These are phyloP conservation scores for Xylariaceae sp. DNA, from an alignment of 2,329 filamentous ascomycete species.

Conservation along the genomic window DNA sequence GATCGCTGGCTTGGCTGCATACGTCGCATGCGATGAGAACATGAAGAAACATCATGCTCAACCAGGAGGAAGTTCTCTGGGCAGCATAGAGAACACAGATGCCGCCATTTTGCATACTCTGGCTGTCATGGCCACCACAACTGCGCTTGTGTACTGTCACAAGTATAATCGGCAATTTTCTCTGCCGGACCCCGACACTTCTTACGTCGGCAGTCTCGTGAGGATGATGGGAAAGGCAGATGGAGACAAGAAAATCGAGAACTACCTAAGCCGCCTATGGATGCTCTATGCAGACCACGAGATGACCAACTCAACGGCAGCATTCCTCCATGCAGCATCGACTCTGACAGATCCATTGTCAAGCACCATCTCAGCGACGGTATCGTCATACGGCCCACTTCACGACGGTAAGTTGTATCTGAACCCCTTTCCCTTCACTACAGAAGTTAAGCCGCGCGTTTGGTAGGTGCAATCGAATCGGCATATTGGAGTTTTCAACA, in stretches of 20 bases:
- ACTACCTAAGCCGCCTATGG: constrained; percentile 34
- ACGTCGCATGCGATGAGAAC: constrained; percentile 27
- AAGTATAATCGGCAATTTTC: constrained; percentile 34
- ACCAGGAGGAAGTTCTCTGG: no score
- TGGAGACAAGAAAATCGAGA: constrained; percentile 28
- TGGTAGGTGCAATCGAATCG: constrained; percentile 45
- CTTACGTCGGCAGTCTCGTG: constrained; percentile 43
- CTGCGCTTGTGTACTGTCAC: constrained; percentile 38
- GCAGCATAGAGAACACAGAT: constrained; percentile 33
- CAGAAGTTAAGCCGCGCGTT: no score
- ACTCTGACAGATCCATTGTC: constrained; percentile 43
- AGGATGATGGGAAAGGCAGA: constrained; percentile 40
- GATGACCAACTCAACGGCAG: constrained; percentile 46
- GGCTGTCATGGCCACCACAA: constrained; percentile 32
- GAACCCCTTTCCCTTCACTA: no score
- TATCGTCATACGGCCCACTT: constrained; percentile 42
- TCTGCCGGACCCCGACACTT: constrained; percentile 26
- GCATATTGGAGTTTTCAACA: constrained; percentile 40
- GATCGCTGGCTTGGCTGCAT: constrained; percentile 35
- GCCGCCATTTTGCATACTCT: constrained; percentile 34
- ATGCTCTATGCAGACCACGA: constrained; percentile 47
- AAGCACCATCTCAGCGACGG: constrained; percentile 36
- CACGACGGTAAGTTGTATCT: no score
- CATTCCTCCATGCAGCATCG: constrained; percentile 43
- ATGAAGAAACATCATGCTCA: no score